Evolutionary conservation across 768 basidiomycete genomes (phyloP), one percentile per base, ranked within the genome.

Genomic region (Xerocomus brunneocitrinus): DNA sequence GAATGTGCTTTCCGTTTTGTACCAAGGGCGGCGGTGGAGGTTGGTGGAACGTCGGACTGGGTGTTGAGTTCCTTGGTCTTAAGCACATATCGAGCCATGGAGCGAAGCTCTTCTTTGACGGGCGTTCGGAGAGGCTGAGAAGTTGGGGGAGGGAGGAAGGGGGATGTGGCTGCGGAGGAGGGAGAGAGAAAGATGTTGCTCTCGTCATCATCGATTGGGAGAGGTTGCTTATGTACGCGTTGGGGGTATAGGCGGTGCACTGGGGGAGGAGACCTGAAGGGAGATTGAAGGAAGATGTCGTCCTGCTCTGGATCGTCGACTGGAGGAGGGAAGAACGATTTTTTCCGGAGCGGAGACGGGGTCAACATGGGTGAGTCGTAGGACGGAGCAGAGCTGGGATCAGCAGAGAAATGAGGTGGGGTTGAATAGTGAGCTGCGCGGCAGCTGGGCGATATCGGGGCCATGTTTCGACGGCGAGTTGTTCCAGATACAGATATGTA

Each of bases 341-440:
- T 71, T 57, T 75, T 74, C 49, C 79, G 74, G 55, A 82, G 75
- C 10, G 84, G 84, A 5, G 85, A 87, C 22, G 85, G 82, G 1
- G 83, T 81, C 45, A 81, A 74, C 79, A 85, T 80, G 42, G 83
- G 79, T 31, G 80, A 78, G 60, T 79, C 79, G 59, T 74, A 79
- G 39, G 75, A 70, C 32, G 70, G 56, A 49, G 63, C 53, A 19
- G 63, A 55, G 46, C 55, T 53, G 8, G 50, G 1, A 24, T 65
- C 60, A 48, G 61, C 43, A 38, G 62, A 50, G 42, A 67, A 53
- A 36, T 66, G 63, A 3, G 71, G 70, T n/a, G 74, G 73, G 1
- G 73, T 73, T 43, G 67, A 64, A 58, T 63, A 63, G 58, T 57
- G 65, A 1, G 58, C 58, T 65, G 66, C 60, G 47, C 65, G 65